Evolutionary conservation across 106 monocot genomes (phyloP), one percentile per base, ranked within the genome.

Genomic region (Dendrobium huoshanense): DNA sequence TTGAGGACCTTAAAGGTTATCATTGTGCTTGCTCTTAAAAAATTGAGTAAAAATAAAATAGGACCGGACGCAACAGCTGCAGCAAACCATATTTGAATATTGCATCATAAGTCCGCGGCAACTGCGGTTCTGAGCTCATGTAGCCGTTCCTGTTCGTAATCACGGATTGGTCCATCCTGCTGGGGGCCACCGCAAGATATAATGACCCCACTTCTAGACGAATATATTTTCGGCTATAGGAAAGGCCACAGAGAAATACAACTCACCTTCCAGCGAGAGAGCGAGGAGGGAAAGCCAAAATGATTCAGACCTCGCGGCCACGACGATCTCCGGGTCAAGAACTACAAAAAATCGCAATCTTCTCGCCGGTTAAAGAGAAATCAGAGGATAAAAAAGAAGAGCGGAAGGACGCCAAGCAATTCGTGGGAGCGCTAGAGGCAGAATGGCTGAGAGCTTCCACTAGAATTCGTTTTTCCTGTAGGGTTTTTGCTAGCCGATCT

Each of bases 291-390:
- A 76, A 41, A 76, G 74, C 76, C 48, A n/a, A 24, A 76, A 76
- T 48, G 76, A 76, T 76, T 76, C 76, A 76, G 76, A 47, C 48
- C 47, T 27, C 49, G 76, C 76, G 76, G 76, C 76, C 49, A 49
- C 48, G 76, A 27, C 47, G 45, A 76, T 37, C 76, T 76, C 25
- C 24, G 49, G 49, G 48, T 49, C 76, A 76, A 49, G 76, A 76
- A 47, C 45, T 47, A 45, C 75, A 24, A 47, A 75, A 67, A 42
- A 25, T 76, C 49, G 76, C 76, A 9, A 8, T 25, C 74, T 37
- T 48, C 43, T 74, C 42, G 17, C 7, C 74, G 74, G 44, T 19
- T 33, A 70, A 37, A 13, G 70, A 37, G 11, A 41, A 74, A 43
- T n/a, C 3, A 43, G 44, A 20, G n/a, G 13, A 0, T 15, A 37